Percentiles rank a stretch among this genome's conserved stretches.
Conservation (phyloP, 441 rosid genomes). For the Croton laevigatus region DNA sequence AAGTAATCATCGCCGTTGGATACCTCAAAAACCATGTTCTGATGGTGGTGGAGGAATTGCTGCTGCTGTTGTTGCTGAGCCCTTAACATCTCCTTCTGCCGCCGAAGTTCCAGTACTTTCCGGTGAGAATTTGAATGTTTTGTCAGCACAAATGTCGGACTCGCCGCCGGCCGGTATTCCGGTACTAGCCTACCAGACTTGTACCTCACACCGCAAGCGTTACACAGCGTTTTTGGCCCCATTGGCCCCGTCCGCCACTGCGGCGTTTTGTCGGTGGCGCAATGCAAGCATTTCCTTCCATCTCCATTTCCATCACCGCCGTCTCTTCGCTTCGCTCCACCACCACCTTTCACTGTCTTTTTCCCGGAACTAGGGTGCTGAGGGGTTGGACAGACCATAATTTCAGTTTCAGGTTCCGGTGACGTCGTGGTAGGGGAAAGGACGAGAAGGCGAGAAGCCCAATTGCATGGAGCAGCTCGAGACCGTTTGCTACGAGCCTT, state of each 20-base stretch:
- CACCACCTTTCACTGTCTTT: constrained; percentile 29
- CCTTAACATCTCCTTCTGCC: constrained; percentile 62
- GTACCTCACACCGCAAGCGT: constrained; percentile 89
- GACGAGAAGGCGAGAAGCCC: constrained; percentile 77
- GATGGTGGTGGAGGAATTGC: constrained; percentile 46
- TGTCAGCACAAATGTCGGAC: constrained; percentile 77
- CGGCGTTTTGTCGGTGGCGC: constrained; percentile 91
- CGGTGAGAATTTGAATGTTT: constrained; percentile 92
- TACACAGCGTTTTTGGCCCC: constrained; percentile 90
- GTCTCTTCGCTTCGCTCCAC: constrained; percentile 31
- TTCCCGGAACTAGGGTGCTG: constrained; percentile 24
- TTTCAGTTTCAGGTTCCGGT: constrained; percentile 36
- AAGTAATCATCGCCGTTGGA: constrained; percentile 66
- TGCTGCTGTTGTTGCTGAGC: constrained; percentile 49
- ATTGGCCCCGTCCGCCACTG: constrained; percentile 96
- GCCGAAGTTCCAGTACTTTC: constrained; percentile 84
- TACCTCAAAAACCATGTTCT: constrained; percentile 49
- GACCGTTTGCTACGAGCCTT: constrained; percentile 94
- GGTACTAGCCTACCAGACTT: constrained; percentile 88
- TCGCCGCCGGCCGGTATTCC: constrained; percentile 84
- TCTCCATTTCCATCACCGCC: constrained; percentile 28
- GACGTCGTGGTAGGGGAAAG: constrained; percentile 38
- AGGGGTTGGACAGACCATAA: constrained; percentile 11
- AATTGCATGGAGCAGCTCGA: constrained; percentile 68
- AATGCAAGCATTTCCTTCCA: constrained; percentile 69